Conservation (phyloP, 2,329 filamentous ascomycete genomes). For the Ascosphaera aggregata region DNA sequence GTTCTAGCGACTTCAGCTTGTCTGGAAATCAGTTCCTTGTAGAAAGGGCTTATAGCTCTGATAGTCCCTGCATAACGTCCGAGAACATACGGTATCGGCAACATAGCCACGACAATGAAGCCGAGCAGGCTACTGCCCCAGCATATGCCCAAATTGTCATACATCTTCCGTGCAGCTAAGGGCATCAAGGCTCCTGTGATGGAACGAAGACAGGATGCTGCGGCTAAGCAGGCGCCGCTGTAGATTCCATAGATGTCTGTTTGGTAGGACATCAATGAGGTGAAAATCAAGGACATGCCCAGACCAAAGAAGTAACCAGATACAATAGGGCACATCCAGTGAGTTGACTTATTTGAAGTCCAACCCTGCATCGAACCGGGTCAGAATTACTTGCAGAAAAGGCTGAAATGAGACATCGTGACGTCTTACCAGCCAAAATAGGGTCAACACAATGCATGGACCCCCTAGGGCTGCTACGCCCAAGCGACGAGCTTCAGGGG, state of each 20-base stretch:
- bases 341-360: conserved; percentile 12
- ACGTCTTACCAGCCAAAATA: conserved; percentile 13
- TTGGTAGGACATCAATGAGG: conserved; percentile 40
- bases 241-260: conserved; percentile 45
- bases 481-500: conserved; percentile 35
- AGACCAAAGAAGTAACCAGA: conserved; percentile 39
- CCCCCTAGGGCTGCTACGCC: conserved; percentile 48
- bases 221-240: conserved; percentile 33
- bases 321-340: conserved; percentile 28
- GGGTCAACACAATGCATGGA: conserved; percentile 28
- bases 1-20: neutral
- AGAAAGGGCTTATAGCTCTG: neutral
- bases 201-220: conserved; percentile 27
- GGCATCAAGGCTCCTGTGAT: conserved; percentile 34
- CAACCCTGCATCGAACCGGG: conserved; percentile 21
- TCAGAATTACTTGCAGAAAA: no score
- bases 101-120: conserved; percentile 17
- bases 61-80: neutral
- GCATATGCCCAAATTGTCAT: conserved; percentile 16
- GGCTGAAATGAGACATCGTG: no score
- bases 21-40: neutral
- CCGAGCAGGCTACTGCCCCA: conserved; percentile 22
- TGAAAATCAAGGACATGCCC: conserved; percentile 38
- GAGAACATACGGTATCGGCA: conserved; percentile 13
- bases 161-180: conserved; percentile 24